Evolutionary conservation across 495 filamentous ascomycete genomes (phyloP).

Genomic region (Aspergillus mulundensis): DNA sequence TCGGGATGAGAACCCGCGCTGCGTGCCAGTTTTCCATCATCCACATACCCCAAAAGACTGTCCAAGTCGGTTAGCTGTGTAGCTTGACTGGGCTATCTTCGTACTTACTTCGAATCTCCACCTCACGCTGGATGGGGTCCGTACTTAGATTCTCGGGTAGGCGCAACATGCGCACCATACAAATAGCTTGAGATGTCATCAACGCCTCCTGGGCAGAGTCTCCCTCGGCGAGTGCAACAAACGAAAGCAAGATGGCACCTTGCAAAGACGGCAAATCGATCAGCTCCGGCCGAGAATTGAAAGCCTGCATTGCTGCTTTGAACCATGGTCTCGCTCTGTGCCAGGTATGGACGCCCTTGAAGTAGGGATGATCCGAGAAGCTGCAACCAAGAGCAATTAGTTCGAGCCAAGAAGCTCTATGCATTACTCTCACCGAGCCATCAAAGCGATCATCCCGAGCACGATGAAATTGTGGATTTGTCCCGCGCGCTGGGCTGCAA

Average conservation of each 20-base stretch:
- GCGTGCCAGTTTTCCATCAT: slow-evolving; percentile 6
- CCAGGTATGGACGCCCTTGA: slow-evolving; percentile 2
- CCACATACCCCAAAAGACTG: slow-evolving; percentile 5
- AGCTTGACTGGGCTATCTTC: background rate
- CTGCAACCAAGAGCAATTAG: background rate
- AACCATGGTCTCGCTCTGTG: slow-evolving; percentile 2
- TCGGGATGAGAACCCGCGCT: background rate
- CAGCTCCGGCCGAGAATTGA: background rate
- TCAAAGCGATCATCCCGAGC: background rate
- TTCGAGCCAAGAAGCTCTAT: too few relatives aligned
- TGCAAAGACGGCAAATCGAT: slow-evolving; percentile 4
- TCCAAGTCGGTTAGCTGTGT: background rate
- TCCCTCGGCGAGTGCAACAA: background rate
- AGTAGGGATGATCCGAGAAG: background rate
- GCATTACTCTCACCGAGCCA: background rate
- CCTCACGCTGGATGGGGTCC: slow-evolving; percentile 4
- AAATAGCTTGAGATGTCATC: slow-evolving; percentile 2
- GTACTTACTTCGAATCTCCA: slow-evolving; percentile 5
- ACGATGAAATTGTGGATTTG: background rate
- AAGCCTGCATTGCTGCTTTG: background rate
- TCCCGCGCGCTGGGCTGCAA: background rate
- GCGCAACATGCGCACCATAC: slow-evolving; percentile 5
- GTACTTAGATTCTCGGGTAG: background rate
- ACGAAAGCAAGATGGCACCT: background rate
- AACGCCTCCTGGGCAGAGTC: slow-evolving; percentile 4